Evolutionary conservation across 352 stramenopile genomes (phyloP).

Genomic region (Phytophthora niederhauseri): DNA sequence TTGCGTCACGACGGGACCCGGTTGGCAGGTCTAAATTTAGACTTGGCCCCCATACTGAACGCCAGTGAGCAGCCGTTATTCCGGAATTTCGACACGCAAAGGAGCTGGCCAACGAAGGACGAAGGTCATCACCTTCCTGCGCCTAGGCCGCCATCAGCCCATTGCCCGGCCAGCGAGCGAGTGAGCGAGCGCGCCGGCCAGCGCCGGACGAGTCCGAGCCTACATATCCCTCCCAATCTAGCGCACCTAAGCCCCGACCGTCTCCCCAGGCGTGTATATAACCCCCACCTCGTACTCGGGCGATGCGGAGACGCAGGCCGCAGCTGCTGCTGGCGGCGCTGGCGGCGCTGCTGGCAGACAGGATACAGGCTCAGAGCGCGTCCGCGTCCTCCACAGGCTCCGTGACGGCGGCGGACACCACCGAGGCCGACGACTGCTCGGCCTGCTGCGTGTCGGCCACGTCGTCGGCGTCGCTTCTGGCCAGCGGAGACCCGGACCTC

Average conservation of each 20-base stretch:
- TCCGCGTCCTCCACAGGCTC: slow-evolving; percentile 13
- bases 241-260: not conserved
- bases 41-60: slow-evolving; percentile 26
- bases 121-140: slow-evolving; percentile 38
- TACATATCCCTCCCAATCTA: not conserved
- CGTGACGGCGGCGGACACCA: slow-evolving; percentile 15
- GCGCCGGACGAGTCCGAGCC: not conserved
- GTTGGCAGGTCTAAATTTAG: slow-evolving; percentile 30
- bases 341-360: slow-evolving; percentile 7
- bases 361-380: slow-evolving; percentile 31
- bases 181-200: slow-evolving; percentile 15
- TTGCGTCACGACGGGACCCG: slow-evolving; percentile 19
- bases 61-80: slow-evolving; percentile 35
- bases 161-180: slow-evolving; percentile 6
- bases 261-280: not conserved
- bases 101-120: slow-evolving; percentile 30
- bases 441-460: slow-evolving; percentile 49
- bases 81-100: slow-evolving; percentile 31
- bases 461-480: slow-evolving; percentile 30
- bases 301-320: slow-evolving; percentile 43
- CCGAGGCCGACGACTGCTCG: slow-evolving; percentile 61
- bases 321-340: slow-evolving; percentile 32
- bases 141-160: slow-evolving; percentile 14
- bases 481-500: slow-evolving; percentile 33
- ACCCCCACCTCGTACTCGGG: not conserved